Evolutionary conservation across 768 basidiomycete species (phyloP).

Genomic region (Phlebiopsis flavidoalba): DNA sequence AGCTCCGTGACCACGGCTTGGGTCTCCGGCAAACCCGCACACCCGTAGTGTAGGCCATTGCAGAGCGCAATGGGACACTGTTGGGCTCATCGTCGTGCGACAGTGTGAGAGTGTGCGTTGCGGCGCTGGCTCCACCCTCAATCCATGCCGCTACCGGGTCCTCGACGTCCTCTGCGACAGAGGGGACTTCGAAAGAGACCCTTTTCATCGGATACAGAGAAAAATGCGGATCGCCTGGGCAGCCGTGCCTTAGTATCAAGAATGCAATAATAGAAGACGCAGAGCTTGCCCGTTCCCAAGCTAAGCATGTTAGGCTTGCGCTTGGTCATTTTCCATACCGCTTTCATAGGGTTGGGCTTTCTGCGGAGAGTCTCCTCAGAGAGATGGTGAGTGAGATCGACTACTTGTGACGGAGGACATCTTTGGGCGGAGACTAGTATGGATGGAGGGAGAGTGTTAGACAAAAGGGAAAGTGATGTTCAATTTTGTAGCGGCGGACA

Average conservation of each 20-base stretch:
- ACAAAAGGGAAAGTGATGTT: no score
- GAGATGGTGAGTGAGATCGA: conserved; percentile 32
- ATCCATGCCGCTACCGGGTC: conserved; percentile 30
- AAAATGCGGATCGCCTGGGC: conserved; percentile 30
- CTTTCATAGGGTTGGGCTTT: conserved; percentile 33
- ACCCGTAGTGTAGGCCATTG: conserved; percentile 33
- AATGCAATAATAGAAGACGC: background rate
- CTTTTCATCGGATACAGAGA: conserved; percentile 30
- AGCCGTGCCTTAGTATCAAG: background rate
- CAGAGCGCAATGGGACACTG: conserved; percentile 25
- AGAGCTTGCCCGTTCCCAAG: conserved; percentile 28
- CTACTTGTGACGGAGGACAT: conserved; percentile 5
- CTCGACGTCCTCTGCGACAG: conserved; percentile 16
- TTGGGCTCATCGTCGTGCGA: conserved; percentile 23
- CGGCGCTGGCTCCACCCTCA: conserved; percentile 17
- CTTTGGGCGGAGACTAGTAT: no score
- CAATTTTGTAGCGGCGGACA: no score
- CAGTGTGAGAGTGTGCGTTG: conserved; percentile 21
- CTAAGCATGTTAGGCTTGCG: conserved; percentile 27
- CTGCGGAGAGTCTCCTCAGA: conserved; percentile 28
- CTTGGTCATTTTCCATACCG: conserved; percentile 27
- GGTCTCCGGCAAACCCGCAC: conserved; percentile 29
- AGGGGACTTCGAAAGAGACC: conserved; percentile 31
- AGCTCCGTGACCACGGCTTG: conserved; percentile 29
- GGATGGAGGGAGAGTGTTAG: no score